These are phyloP conservation scores for Gamsiella multidivaricata DNA, from an alignment of 192 early-diverging fungal species.

Conservation along the genomic window DNA sequence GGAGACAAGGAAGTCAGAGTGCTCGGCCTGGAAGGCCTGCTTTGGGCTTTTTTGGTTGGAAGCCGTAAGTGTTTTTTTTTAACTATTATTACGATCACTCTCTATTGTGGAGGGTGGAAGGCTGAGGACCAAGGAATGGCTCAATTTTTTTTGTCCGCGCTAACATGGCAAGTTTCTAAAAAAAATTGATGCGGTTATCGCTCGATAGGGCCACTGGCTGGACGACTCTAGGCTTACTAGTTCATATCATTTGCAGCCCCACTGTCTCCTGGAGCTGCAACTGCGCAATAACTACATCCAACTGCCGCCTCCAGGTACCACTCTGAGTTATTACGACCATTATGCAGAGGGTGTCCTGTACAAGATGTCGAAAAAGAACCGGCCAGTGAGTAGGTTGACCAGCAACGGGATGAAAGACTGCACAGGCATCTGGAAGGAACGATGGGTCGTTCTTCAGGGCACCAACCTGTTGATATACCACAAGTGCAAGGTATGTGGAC, in stretches of 20 bases:
- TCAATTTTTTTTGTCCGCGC: too few relatives aligned
- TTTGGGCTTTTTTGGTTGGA: conserved; percentile 43
- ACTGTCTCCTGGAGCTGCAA: conserved; percentile 35
- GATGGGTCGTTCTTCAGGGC: conserved; percentile 45
- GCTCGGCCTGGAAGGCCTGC: conserved; percentile 40
- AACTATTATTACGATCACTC: background rate
- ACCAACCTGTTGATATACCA: conserved; percentile 30
- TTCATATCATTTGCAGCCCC: conserved; percentile 28
- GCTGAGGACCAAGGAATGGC: too few relatives aligned
- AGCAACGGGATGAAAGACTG: conserved; percentile 5
- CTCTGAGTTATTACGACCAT: conserved; percentile 29
- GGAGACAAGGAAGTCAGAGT: conserved; percentile 12
- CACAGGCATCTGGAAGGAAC: conserved; percentile 25
- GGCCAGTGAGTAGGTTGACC: background rate
- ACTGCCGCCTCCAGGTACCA: conserved; percentile 14
- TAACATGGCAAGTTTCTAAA: too few relatives aligned
- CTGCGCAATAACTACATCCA: conserved; percentile 33
- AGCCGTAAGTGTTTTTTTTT: conserved; percentile 22
- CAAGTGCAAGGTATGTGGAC: conserved; percentile 32
- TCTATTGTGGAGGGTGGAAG: too few relatives aligned
- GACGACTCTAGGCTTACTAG: conserved; percentile 31
- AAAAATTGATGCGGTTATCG: too few relatives aligned
- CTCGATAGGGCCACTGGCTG: conserved; percentile 51
- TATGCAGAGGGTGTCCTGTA: conserved; percentile 43
- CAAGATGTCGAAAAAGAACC: conserved; percentile 36